Base-by-base conservation (phyloP, 495 filamentous ascomycete genomes). In the Emericellopsis terricola region DNA sequence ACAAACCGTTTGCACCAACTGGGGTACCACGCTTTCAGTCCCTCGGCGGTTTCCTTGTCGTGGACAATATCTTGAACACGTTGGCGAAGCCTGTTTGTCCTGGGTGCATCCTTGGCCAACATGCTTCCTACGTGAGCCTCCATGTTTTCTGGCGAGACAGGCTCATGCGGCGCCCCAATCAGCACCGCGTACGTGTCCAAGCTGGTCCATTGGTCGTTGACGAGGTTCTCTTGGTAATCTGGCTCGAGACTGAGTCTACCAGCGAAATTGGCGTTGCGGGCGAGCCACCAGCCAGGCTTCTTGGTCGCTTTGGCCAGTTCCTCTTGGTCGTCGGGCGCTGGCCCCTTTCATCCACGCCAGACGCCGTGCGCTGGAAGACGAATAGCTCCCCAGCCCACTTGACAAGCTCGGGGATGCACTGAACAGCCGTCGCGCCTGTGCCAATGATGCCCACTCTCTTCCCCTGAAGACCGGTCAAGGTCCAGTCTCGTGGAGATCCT, bases 311-410 rank as follows among this genome's bases (percentile, higher is more conserved):
- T 18, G 44, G 46, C 31, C 55, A 72, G 35, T 56, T 59, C 20
- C 57, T 46, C 0, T 51, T 45, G 28, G 71, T 63, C 0, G 65
- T 76, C 6, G 46, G 36, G 27, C 51, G 48, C 31, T 78, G 58
- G 2, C 52, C 51, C 15, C 68, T 68, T 20, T 15, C 13, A 34
- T 56, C 59, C 3, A 76, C 62, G 0, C 57, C 37, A 0, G 70
- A 56, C 15, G 68, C 65, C 14, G 68, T 73, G 9, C 67, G 65
- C 38, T 73, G 68, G 39, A 70, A 59, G 17, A 73, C 59, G 37
- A 63, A 67, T 3, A 73, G 34, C 29, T 71, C 53, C 37, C 68
- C 59, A 0, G 59, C 60, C 26, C 47, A 64, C 33, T 58, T 53
- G 11, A 64, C 67, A 0, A 69, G 46, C n/a, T 48, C 37, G 1